Evolutionary conservation across 2,329 filamentous ascomycete genomes (phyloP), one percentile per base, ranked within the genome.

Genomic region (Exophiala oligosperma): DNA sequence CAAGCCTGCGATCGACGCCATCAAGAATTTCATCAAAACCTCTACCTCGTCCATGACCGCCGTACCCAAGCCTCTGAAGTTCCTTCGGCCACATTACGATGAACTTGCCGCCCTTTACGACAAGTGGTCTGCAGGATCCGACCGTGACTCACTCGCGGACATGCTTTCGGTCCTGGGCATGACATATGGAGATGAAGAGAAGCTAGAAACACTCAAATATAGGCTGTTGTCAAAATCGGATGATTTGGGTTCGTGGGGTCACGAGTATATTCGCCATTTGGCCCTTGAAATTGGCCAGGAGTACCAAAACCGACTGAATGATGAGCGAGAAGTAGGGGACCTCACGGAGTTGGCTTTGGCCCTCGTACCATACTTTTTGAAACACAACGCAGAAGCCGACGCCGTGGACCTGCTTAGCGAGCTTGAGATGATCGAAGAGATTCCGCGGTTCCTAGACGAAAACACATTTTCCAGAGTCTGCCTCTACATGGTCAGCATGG

Each of bases 21-120:
- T 99, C 86, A 97, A 97, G 81, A 91, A 88, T 70, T 95, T 91
- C 72, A 99, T 99, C 82, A 97, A 97, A 81, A 99, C 94, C 56
- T 96, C 94, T 60, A 99, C 94, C 66, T 97, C 92, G 59, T 99
- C 95, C 47, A 99, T 99, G 94, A 99, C 94, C 49, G 94, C 94
- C 60, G 94, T 99, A 62, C 94, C 95, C 24, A 99, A 99, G 78
- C 94, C 94, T 35, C 84, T 99, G 69, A 99, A 99, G 77, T 99
- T 99, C 75, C 84, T 99, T 64, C 86, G 94, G 79, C 94, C 93
- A 67, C 93, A 99, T 76, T 99, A 97, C 79, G 90, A 95, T 76
- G 86, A 89, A 57, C 82, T 99, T 71, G 89, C 89, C 63, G 89
- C 89, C 74, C 80, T 92, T 28, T 96, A 97, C 79, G 92, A 96